Base-by-base conservation (phyloP, 345 rosid genomes). In the Noccaea bulbosa region DNA sequence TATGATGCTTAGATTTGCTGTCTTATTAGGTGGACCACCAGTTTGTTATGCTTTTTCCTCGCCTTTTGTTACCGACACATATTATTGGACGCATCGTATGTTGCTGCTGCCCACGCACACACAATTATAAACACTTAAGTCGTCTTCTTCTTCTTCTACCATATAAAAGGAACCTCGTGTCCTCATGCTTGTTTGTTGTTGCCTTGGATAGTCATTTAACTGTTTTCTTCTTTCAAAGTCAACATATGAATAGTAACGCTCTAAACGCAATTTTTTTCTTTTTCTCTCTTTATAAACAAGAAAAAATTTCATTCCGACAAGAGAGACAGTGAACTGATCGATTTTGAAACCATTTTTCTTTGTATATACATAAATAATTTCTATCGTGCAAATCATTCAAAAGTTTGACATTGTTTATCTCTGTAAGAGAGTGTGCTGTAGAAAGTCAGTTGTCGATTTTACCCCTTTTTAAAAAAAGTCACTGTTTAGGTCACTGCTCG, bases 21-120 rank as follows among this genome's bases (percentile, higher is more conserved):
- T 76, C 45, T 40, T 62, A 55, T 32, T 17, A 55, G 24, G 70
- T 69, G 75, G 79, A 63, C 75, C 78, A 67, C 74, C 22, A 22
- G 35, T 59, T 45, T 60, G 62, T 59, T 56, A 56, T 65, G 20
- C 61, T 62, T 62, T 62, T 75, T 61, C 68, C 11, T 62, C 16
- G 54, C 62, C 71, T 76, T 76, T 76, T 47, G 53, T 76, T 75
- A 69, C 75, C 74, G 79, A 75, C 79, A 69, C 70, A 24, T 73
- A 58, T 38, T 55, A 69, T 69, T 69, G 71, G 79, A 69, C 46
- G 20, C 58, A 63, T 22, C 61, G 55, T 55, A 56, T 56, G 55
- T 70, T 50, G 55, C 64, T 50, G 55, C 64, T 76, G 53, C 49
- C 75, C 79, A 54, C 70, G 65, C 57, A 58, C 62, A 60, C 69